Conservation (phyloP, 768 basidiomycete genomes). For the Psilocybe cyanescens region DNA sequence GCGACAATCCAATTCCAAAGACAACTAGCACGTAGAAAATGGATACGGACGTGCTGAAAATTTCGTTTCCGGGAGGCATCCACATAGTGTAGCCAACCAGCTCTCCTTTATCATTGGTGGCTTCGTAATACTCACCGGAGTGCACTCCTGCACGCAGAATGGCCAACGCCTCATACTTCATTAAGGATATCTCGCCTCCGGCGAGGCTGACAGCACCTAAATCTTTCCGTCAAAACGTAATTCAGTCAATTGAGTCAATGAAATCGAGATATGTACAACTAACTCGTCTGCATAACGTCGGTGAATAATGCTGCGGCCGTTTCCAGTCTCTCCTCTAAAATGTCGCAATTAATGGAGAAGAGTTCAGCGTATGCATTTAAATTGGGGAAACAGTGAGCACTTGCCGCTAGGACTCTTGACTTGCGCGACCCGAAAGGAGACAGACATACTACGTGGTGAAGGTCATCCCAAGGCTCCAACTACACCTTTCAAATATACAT, state of each 20-base stretch:
- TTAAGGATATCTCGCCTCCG: slow-evolving; percentile 27
- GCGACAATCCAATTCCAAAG: not conserved
- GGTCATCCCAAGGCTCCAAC: not conserved
- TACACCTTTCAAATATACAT: not conserved
- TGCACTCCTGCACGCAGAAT: slow-evolving; percentile 27
- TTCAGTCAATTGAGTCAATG: not conserved
- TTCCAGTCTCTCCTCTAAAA: slow-evolving; percentile 20
- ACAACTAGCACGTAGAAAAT: not conserved
- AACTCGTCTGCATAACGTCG: slow-evolving; percentile 27
- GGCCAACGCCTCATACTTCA: slow-evolving; percentile 25
- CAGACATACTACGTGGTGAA: not conserved
- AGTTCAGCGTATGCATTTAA: too few relatives aligned
- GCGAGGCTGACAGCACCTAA: slow-evolving; percentile 27
- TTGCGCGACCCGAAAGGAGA: not conserved
- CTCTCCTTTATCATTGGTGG: slow-evolving; percentile 25
- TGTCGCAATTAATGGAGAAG: not conserved
- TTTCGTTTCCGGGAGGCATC: slow-evolving; percentile 34
- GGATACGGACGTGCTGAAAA: slow-evolving; percentile 33
- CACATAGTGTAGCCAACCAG: slow-evolving; percentile 32
- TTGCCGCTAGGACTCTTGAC: slow-evolving; percentile 1
- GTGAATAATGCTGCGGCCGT: slow-evolving; percentile 21
- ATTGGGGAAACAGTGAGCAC: not conserved
- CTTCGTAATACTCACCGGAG: slow-evolving; percentile 31
- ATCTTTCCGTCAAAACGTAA: slow-evolving; percentile 16
- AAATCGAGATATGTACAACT: not conserved